Base-by-base conservation (phyloP, 2,329 filamentous ascomycete genomes). In the Xylariales sp. region DNA sequence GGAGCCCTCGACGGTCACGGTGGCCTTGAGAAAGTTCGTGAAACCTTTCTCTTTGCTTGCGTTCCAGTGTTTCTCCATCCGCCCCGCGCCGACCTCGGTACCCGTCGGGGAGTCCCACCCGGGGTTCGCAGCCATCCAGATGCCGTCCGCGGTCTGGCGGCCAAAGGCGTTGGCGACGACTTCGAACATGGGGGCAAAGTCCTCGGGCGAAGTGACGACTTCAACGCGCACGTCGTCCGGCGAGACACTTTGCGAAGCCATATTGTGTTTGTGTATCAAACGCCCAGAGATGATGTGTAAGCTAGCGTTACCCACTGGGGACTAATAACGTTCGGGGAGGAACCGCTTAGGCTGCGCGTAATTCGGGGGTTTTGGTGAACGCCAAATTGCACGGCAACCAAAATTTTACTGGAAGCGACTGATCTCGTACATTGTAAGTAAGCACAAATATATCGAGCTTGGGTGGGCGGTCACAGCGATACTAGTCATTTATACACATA, bases 11-110 rank as follows among this genome's bases (percentile, higher is more conserved):
- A 57, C 54, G 1, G 64, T 52, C 2, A 76, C 32, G 0, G 69
- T 76, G 2, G 74, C 76, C 43, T 77, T 77, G 42, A 79, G 59
- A 43, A 72, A 77, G 2, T 77, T 38, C 1, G 65, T 69, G 48
- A 74, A 76, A n/a, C 72, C 70, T 24, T 62, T 44, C 7, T 54
- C 57, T 52, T 75, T 66, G 8, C 41, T 55, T 5, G 49, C 40
- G 18, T 55, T 47, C 64, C 66, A 78, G 17, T 68, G 64, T 24
- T 63, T 45, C 3, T 57, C 51, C 42, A 76, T 47, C 12, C 62
- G 61, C 8, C 53, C 51, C 3, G 60, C 60, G 18, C 60, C 63
- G 2, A 48, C 48, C 0, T 49, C 49, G 18, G 52, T 58, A 10
- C 74, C 75, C 12, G 62, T 55, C 5, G 66, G 57, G 0, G 69